Conservation (phyloP, 2,329 filamentous ascomycete genomes). For the Trichoderma sp. region DNA sequence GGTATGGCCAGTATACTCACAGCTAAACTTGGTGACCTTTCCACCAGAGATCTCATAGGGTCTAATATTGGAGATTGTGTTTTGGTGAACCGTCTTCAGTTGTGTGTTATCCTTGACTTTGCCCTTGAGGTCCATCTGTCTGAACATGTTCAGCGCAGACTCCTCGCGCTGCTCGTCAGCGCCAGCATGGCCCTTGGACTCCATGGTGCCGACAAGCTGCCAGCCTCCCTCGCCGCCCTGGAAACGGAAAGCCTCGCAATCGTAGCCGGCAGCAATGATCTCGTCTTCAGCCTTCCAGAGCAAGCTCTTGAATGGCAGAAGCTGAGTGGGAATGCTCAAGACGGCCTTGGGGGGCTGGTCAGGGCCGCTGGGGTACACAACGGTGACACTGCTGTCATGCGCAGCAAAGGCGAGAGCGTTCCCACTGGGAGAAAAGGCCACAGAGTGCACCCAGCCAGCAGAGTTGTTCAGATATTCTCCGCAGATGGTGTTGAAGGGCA, state of each 20-base stretch:
- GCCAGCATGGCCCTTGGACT: constrained; percentile 67
- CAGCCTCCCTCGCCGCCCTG: constrained; percentile 77
- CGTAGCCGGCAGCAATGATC: constrained; percentile 93
- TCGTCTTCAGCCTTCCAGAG: constrained; percentile 91
- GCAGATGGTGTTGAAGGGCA: constrained; percentile 98
- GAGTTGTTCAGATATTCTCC: constrained; percentile 96
- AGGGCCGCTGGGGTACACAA: constrained; percentile 89
- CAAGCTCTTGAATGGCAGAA: constrained; percentile 88
- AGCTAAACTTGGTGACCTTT: constrained; percentile 78
- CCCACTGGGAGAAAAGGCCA: constrained; percentile 89
- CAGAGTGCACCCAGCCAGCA: constrained; percentile 93
- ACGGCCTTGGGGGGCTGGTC: constrained; percentile 91
- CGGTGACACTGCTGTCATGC: constrained; percentile 94
- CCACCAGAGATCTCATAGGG: constrained; percentile 68
- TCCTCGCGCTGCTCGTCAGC: constrained; percentile 73
- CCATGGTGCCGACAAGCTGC: constrained; percentile 79
- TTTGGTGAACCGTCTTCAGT: constrained; percentile 94
- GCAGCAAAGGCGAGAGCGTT: constrained; percentile 91
- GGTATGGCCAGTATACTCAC: constrained; percentile 55
- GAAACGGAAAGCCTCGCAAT: constrained; percentile 87
- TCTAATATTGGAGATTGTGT: constrained; percentile 86
- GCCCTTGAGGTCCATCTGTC: constrained; percentile 97
- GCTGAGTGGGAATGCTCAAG: constrained; percentile 83
- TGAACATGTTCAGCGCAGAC: constrained; percentile 96
- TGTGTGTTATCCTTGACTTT: constrained; percentile 90